Base-by-base conservation (phyloP, 768 basidiomycete species). In the Tricholoma saponaceum region DNA sequence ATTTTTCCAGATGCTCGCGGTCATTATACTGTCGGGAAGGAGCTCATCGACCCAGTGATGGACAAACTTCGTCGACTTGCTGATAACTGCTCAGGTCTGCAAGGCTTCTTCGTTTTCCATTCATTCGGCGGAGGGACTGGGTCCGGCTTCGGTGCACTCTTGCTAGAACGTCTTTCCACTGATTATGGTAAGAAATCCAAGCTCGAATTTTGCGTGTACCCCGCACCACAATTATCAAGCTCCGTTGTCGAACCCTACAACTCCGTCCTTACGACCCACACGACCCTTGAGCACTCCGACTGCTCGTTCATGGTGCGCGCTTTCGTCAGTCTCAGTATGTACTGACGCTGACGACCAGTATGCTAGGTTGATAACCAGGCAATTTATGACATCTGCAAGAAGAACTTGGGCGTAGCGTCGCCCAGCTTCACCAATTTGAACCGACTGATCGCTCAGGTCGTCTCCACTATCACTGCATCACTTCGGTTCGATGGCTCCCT, bases 31-130 rank as follows among this genome's bases (percentile, higher is more conserved):
- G 86, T 99, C 68, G 97, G 97, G 67, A 99, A 98, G 77, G 97
- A 98, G 74, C 86, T 94, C 69, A 94, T 99, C 60, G 97, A 99
- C 77, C 83, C 83, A 46, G 95, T 97, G 55, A 91, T 98, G 86
- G 97, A 99, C 77, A 95, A 92, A 75, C 80, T 98, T 64, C 92
- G 97, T 72, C 90, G 92, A 64, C 86, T 99, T 61, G 92, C 95
- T 52, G 97, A 99, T 77, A 97, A 97, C 78, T 98, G 96, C 79
- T 85, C 86, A 51, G 97, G 97, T 71, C 87, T 99, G 46, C 97
- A 99, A 77, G 97, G 97, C 67, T 99, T 99, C 86, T 98, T 98
- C 70, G 92, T 98, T 69, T 98, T 98, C 86, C 97, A 98, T 79
- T 98, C 97, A 18, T 98, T 99, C 72, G 97, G 97, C 71, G 97